Base-by-base conservation (phyloP, 2,329 filamentous ascomycete genomes). In the Talaromyces sp. region DNA sequence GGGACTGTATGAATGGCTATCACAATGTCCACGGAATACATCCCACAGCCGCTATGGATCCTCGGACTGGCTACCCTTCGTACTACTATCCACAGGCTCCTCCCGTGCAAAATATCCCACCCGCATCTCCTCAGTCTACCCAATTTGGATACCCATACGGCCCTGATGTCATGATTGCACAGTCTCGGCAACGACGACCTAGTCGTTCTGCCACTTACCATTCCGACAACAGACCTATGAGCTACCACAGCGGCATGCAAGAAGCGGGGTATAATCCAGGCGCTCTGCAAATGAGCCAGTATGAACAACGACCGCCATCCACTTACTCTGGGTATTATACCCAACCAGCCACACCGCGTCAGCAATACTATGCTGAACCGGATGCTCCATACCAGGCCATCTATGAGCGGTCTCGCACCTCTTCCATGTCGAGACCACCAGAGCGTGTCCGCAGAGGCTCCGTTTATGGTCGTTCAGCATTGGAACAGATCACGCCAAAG, bases 271-370 rank as follows among this genome's bases (percentile, higher is more conserved):
- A 76, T 58, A 67, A 67, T 33, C 70, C 64, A 10, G 60, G 64
- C 19, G 52, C 73, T 56, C 68, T 72, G 35, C 69, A 71, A 54
- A 69, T 75, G 67, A 68, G 67, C 56, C 71, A 65, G 58, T 76
- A 73, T 59, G 77, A 77, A 17, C 73, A 73, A 67, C 77, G 77
- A 1, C 78, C 77, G 13, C 77, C 78, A 27, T 74, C 73, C 10
- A 73, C 77, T 22, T 72, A 74, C 1, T 78, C 77, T 5, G 77
- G 76, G 43, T 80, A 77, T 61, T 79, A 76, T 64, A 67, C 73
- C 8, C 70, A 73, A 7, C 73, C 77, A 39, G 59, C 69, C 3
- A 74, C 70, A 22, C 68, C 68, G 22, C 67, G 70, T 19, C 59
- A 56, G 22, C 69, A 72, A 35, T 73, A 72, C 66, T 77, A 71